Conservation (phyloP, 345 rosid species). For the rapeseed (Brassica napus) region Da-Ae NC_063438.1:22556501-22557000, state of each 20-base stretch:
- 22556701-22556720: not conserved
- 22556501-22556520: conserved; percentile 88
- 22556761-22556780: not conserved
- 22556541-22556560: conserved; percentile 85
- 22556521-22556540: conserved; percentile 82
- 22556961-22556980: conserved; percentile 87
- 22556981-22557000: conserved; percentile 86
- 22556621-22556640: not conserved
- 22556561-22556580: conserved; percentile 82
- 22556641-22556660: conserved; percentile 7
- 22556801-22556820: not conserved
- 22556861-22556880: conserved; percentile 96
- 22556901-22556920: conserved; percentile 92
- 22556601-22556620: conserved; percentile 32
- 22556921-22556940: conserved; percentile 95
- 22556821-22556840: not conserved
- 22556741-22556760: conserved; percentile 1
- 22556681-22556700: not conserved
- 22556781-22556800: conserved; percentile 25
- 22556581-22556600: conserved; percentile 88
- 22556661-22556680: not conserved
- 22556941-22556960: conserved; percentile 83
- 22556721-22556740: not conserved
- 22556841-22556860: conserved; percentile 98
- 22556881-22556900: conserved; percentile 93